These are phyloP conservation scores for Fragaria ananassa DNA, from an alignment of 306 rosid species.

Conservation along the genomic window DNA sequence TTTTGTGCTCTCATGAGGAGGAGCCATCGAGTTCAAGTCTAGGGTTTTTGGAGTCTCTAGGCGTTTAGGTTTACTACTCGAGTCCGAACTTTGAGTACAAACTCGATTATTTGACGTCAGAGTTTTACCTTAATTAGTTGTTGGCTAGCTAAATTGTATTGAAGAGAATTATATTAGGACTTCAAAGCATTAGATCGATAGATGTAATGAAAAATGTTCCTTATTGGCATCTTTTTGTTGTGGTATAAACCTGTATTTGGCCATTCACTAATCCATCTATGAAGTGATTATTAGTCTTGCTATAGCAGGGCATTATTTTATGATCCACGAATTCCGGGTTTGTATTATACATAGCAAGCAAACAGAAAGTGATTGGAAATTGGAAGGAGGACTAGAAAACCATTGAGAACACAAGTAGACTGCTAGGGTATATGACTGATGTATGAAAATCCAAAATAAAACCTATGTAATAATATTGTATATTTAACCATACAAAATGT, in stretches of 20 bases:
- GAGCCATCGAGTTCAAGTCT: neutral
- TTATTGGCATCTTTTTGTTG: neutral
- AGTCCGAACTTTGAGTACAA: neutral
- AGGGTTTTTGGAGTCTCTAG: neutral
- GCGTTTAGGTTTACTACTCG: neutral
- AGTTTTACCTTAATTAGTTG: neutral
- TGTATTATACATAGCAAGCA: neutral
- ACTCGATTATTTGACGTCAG: neutral
- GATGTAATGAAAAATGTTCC: neutral
- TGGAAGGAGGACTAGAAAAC: neutral
- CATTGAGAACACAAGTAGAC: neutral
- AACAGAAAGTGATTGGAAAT: neutral
- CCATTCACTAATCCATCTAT: neutral
- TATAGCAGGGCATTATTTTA: neutral
- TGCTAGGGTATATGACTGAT: neutral
- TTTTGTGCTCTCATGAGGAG: neutral
- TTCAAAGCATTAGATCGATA: neutral
- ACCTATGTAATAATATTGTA: neutral
- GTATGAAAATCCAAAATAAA: neutral
- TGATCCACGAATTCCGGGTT: conserved; percentile 3
- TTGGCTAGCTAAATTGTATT: neutral
- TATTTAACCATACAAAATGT: neutral
- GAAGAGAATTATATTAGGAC: neutral
- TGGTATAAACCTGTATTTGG: neutral
- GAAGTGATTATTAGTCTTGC: neutral